Base-by-base conservation (phyloP, 768 basidiomycete species). In the Phlebiopsis flavidoalba region DNA sequence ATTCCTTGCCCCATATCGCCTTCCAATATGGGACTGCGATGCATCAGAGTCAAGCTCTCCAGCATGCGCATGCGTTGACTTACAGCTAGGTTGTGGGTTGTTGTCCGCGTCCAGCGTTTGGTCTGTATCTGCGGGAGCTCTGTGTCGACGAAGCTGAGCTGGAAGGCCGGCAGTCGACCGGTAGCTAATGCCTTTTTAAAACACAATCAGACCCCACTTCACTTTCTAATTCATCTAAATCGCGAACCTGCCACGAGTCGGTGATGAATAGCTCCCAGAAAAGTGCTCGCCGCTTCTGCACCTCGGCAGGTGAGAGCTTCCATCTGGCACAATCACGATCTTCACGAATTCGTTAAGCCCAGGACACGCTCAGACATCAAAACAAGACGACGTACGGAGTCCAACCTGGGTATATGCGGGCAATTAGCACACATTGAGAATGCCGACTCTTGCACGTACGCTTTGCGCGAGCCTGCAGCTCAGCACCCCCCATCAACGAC, bases 241-340 rank as follows among this genome's bases (percentile, higher is more conserved):
- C 10, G 72, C 64, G 66, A 69, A 67, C 74, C 69, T 71, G 89
- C 87, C 33, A 79, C 55, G 33, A 61, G 46, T 72, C 37, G 78
- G 79, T 63, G 60, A 84, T 80, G 21, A 88, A 70, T 8, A 83
- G 83, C 65, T 91, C 88, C 86, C 87, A 91, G 64, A 90, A 90
- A 4, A 91, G 69, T 3, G 73, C 70, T 45, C 89, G 81, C 53
- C 89, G 79, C 57, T 85, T 79, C 68, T 89, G 80, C 15, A 87
- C 81, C n/a, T 77, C 81, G 64, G 83, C 82, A 0, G 81, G 70
- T 50, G 82, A 76, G 74, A 91, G 78, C 66, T 84, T 80, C 73
- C 87, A 91, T 45, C 85, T 76, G n/a, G 85, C 80, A 59, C 85
- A 82, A 63, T 90, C 89, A 17, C 88, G 84, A 73, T 91, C 88